A percentile compares a stretch with the other conserved stretches of the same genome.
Conservation (phyloP, 1,139 yeast species). For the Protomyces arabidopsidicola region DNA sequence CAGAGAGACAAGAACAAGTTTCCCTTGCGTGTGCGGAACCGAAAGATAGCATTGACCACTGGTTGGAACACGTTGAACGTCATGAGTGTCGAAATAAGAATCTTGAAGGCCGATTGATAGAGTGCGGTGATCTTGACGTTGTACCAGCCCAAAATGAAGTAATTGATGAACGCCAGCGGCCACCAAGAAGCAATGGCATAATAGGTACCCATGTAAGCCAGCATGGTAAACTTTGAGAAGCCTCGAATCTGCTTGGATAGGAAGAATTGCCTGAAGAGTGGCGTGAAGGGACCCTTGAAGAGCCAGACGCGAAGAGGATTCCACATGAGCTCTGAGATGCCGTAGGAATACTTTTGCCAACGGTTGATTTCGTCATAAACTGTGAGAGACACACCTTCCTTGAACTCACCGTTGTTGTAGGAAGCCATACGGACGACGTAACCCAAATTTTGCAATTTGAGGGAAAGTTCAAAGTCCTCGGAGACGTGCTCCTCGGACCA, state of each 20-base stretch:
- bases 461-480: slow-evolving; percentile 32
- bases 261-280: slow-evolving; percentile 30
- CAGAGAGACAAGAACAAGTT: slow-evolving; percentile 26
- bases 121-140: slow-evolving; percentile 28
- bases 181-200: slow-evolving; percentile 31
- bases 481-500: slow-evolving; percentile 33
- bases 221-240: slow-evolving; percentile 31
- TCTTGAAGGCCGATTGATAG: slow-evolving; percentile 31
- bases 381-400: slow-evolving; percentile 32
- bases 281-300: slow-evolving; percentile 30
- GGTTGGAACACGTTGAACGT: slow-evolving; percentile 31
- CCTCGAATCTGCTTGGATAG: slow-evolving; percentile 28
- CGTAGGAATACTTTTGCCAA: slow-evolving; percentile 33
- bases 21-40: slow-evolving; percentile 29
- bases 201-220: slow-evolving; percentile 32
- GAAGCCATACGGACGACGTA: slow-evolving; percentile 29
- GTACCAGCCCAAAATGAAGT: slow-evolving; percentile 32
- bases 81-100: slow-evolving; percentile 27
- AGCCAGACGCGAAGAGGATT: slow-evolving; percentile 30
- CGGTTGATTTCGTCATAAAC: slow-evolving; percentile 33
- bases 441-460: slow-evolving; percentile 31
- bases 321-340: slow-evolving; percentile 31
- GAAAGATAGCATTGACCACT: slow-evolving; percentile 30
- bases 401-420: slow-evolving; percentile 30
- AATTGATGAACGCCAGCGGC: slow-evolving; percentile 30